Conservation (phyloP, 1,284 basidiomycete species). For the Fistulina hepatica region DNA sequence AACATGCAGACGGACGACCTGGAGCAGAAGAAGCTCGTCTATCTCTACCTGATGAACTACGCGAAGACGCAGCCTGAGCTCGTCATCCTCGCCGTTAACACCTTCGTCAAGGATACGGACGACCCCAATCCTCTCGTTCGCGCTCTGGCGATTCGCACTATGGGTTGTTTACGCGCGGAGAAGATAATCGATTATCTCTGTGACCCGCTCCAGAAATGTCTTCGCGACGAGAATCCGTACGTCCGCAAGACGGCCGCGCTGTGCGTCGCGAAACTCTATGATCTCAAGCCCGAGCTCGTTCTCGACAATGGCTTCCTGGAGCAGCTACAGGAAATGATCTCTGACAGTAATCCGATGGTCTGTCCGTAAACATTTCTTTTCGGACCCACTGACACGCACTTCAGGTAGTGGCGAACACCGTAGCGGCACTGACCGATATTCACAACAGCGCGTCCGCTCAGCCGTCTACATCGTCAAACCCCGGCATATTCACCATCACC, state of each 20-base stretch:
- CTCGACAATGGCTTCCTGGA: conserved; percentile 93
- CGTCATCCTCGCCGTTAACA: conserved; percentile 95
- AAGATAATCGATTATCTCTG: conserved; percentile 99
- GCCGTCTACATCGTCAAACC: conserved; percentile 43
- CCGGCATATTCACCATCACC: conserved; percentile 76
- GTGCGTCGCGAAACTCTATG: conserved; percentile 94
- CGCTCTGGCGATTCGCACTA: conserved; percentile 93
- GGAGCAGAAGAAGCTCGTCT: conserved; percentile 95
- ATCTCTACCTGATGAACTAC: conserved; percentile 98
- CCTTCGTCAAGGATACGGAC: conserved; percentile 95
- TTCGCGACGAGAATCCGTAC: conserved; percentile 94
- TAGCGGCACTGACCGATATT: conserved; percentile 90
- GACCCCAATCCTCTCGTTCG: conserved; percentile 96
- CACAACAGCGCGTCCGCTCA: conserved; percentile 55
- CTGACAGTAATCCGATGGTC: conserved; percentile 97
- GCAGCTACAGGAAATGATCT: conserved; percentile 81
- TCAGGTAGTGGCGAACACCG: conserved; percentile 92
- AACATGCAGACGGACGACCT: conserved; percentile 96
- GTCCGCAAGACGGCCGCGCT: conserved; percentile 95
- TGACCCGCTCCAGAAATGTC: conserved; percentile 83
- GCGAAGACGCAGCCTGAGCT: conserved; percentile 96
- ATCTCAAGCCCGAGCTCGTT: conserved; percentile 91
- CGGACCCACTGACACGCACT: neutral
- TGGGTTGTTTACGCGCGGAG: conserved; percentile 94
- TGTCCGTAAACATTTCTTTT: conserved; percentile 15